A percentile compares a stretch with the other conserved stretches of the same genome.
phyloP scores from a whole-genome alignment of 345 rosid species.

The Nasturtium officinale region DNA sequence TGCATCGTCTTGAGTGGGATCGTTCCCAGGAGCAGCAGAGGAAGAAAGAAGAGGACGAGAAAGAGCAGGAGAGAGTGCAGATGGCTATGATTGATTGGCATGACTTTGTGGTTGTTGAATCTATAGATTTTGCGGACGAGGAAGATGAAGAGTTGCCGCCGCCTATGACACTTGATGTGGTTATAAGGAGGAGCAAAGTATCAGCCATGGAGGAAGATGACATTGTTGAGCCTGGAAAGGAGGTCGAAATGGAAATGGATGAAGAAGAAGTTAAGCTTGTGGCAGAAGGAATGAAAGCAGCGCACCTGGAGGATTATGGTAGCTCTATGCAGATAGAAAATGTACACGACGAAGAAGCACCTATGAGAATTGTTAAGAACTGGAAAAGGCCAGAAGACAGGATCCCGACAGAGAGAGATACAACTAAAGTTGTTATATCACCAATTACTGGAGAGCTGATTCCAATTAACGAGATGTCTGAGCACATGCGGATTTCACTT shows the following conservation, averaged over 20 bases:
- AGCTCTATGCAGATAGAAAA: constrained; percentile 45
- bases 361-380: constrained; percentile 88
- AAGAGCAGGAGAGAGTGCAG: constrained; percentile 82
- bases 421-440: constrained; percentile 73
- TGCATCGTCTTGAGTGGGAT: constrained; percentile 89
- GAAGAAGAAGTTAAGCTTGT: constrained; percentile 91
- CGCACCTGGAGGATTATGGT: constrained; percentile 63
- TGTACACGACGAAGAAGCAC: constrained; percentile 66
- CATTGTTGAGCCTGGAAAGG: constrained; percentile 75
- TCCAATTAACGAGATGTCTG: constrained; percentile 91
- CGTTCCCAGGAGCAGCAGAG: constrained; percentile 80
- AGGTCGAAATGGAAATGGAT: constrained; percentile 95
- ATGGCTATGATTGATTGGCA: constrained; percentile 98
- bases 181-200: constrained; percentile 76
- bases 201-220: constrained; percentile 71
- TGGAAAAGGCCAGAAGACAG: constrained; percentile 98
- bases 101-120: constrained; percentile 84
- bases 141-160: constrained; percentile 85
- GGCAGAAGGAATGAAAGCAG: constrained; percentile 82
- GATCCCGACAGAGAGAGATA: constrained; percentile 76
- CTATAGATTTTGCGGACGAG: constrained; percentile 86
- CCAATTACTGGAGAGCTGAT: constrained; percentile 89
- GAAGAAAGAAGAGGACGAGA: constrained; percentile 84
- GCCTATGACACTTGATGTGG: constrained; percentile 89
- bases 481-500: constrained; percentile 86